Base-by-base conservation (phyloP, 768 basidiomycete species). In the Mrakia gelida region DNA sequence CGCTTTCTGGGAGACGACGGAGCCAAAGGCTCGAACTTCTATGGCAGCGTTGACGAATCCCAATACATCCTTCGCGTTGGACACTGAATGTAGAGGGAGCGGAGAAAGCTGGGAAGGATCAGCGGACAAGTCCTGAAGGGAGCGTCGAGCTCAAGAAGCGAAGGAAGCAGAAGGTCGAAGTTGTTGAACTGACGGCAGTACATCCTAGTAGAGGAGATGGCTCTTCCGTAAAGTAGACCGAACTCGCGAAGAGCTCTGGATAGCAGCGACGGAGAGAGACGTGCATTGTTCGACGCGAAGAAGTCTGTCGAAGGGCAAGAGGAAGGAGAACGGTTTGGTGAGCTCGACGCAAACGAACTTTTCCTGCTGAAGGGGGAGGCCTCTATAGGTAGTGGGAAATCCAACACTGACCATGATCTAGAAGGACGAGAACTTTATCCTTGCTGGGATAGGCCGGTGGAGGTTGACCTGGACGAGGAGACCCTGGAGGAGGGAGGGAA, bases 241-340 rank as follows among this genome's bases (percentile, higher is more conserved):
- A 70, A 70, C 38, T 70, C 67, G 67, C 67, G 67, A 26, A 70
- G 67, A 13, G 67, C 34, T 41, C 41, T 70, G 1, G 67, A 41
- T 7, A 70, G 32, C 23, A 70, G 34, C 1, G 67, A 10, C 16
- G 67, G 67, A 8, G 34, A 8, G 34, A 41, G 4, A 43, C 18
- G 3, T 21, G 38, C 38, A 38, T 4, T 15, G 2, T 3, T 21
- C 21, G 9, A 10, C 38, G 41, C 26, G 38, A 70, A 70, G 38
- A 70, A 70, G 67, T 41, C 67, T 70, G 26, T 34, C 65, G 16
- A 67, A 38, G 1, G 32, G 10, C 5, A 34, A 41, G 26, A n/a
- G 67, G 34, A 34, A 43, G 67, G 34, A 9, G 18, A 41, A 9
- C 26, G 67, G 41, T 18, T 52, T 5, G 67, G 16, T 70, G 67